Evolutionary conservation across 2,329 filamentous ascomycete genomes (phyloP), one percentile per base, ranked within the genome.

Genomic region (Colletotrichum falcatum): DNA sequence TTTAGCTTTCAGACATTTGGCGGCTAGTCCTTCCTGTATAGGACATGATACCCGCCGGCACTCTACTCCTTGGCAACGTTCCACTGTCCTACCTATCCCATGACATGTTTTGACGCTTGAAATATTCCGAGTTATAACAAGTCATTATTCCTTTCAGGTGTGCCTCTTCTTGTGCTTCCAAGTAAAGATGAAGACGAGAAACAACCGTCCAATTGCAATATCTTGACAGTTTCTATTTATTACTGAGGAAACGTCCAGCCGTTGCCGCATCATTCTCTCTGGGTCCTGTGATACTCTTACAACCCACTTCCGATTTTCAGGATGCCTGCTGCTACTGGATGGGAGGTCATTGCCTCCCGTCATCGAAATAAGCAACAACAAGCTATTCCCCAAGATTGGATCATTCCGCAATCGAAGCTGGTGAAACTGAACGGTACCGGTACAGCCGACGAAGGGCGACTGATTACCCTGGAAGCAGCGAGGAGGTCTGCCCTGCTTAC

Each of bases 401-500:
- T 49, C 1, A 20, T 74, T 12, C n/a, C 68, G 3, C 37, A 66
- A 9, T 61, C 55, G 5, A 39, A 56, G n/a, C 49, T 73, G 14
- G 16, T 26, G 9, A 30, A 60, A 2, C 63, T 74, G 26, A 42
- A 37, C 11, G 73, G 63, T 23, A 30, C 42, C 2, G 72, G 71
- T 18, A 72, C 61, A 9, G 18, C 55, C 14, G 18, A 62, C 11
- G 65, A 73, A 35, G 73, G 73, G 4, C 68, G 61, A 7, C 33
- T 74, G 1, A 55, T 70, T n/a, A 23, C 42, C 8, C 71, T 73
- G 20, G 54, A 72, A 14, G 63, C 60, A 28, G 54, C 61, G 7
- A 44, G 23, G 28, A 67, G 71, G 4, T 72, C 71, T 0, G 62
- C 58, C 3, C 28, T 76, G 7, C 28, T 77, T 5, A 73, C 74